Evolutionary conservation across 805 yeast genomes (phyloP).

Genomic region (Suhomyces tanzawaensis): DNA sequence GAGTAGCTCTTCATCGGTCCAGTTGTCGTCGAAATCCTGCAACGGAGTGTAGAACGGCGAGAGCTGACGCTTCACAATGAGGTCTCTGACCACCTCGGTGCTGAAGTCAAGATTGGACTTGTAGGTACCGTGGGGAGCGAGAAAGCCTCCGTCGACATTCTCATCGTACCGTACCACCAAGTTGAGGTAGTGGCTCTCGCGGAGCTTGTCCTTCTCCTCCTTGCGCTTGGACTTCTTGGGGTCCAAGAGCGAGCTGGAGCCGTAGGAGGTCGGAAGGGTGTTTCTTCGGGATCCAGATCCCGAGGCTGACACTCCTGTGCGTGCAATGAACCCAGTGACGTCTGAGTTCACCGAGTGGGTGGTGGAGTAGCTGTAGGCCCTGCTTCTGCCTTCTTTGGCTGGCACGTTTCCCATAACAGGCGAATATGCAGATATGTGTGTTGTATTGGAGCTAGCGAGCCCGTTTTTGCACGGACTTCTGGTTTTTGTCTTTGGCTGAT

Average conservation of each 20-base stretch:
- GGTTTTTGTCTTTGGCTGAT: too few relatives aligned
- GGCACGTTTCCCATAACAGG: constrained; percentile 43
- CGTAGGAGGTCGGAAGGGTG: constrained; percentile 17
- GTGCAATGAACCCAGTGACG: constrained; percentile 7
- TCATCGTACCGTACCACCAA: constrained; percentile 62
- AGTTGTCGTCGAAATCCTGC: constrained; percentile 68
- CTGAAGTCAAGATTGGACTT: constrained; percentile 73
- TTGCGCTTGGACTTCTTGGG: constrained; percentile 26
- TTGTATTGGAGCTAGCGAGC: too few relatives aligned
- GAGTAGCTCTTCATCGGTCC: constrained; percentile 68
- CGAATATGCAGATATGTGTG: neutral
- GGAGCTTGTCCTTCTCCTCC: constrained; percentile 53
- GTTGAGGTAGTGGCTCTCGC: constrained; percentile 54
- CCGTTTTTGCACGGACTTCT: too few relatives aligned
- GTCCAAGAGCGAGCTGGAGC: constrained; percentile 15
- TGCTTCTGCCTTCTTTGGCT: constrained; percentile 36
- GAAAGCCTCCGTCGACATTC: constrained; percentile 88
- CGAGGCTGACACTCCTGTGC: constrained; percentile 1
- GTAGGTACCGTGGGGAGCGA: constrained; percentile 91
- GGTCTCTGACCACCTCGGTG: constrained; percentile 64
- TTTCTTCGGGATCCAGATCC: constrained; percentile 16
- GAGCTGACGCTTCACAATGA: constrained; percentile 65
- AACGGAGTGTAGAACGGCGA: constrained; percentile 93
- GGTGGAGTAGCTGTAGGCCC: constrained; percentile 20
- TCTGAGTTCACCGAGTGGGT: constrained; percentile 8